Conservation (phyloP, 306 rosid genomes). For the Alnus rubra region DNA sequence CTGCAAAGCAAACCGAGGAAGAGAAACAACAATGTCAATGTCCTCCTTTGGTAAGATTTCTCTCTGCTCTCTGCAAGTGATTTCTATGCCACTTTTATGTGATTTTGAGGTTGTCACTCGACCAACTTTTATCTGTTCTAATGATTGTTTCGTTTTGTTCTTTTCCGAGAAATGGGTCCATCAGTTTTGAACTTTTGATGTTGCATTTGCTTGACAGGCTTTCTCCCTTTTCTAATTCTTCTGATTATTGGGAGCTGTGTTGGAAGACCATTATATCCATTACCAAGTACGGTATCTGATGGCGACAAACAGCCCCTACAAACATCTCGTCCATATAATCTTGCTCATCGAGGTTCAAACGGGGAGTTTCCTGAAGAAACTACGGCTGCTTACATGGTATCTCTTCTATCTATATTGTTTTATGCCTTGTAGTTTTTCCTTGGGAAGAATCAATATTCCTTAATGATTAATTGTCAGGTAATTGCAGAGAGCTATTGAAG, state of each 20-base stretch:
- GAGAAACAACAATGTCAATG: not conserved
- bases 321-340: slow-evolving; percentile 72
- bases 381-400: slow-evolving; percentile 69
- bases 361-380: slow-evolving; percentile 96
- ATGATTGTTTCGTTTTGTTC: no score
- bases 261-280: not conserved
- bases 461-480: not conserved
- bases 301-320: slow-evolving; percentile 50
- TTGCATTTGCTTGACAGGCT: not conserved
- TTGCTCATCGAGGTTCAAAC: slow-evolving; percentile 89
- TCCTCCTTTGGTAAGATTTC: not conserved
- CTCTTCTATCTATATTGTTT: not conserved
- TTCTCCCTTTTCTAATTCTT: not conserved
- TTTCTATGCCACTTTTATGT: no score
- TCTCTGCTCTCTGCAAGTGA: no score
- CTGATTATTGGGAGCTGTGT: not conserved
- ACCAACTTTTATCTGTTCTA: no score
- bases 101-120: not conserved
- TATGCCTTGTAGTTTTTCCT: not conserved
- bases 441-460: slow-evolving; percentile 9
- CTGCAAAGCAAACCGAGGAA: no score
- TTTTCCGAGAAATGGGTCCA: no score
- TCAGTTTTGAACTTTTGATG: no score
- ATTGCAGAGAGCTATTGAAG: slow-evolving; percentile 89
- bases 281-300: not conserved